These are phyloP conservation scores for Ajuga chamaepitys DNA, from an alignment of 257 asterid genomes.

Conservation along the genomic window DNA sequence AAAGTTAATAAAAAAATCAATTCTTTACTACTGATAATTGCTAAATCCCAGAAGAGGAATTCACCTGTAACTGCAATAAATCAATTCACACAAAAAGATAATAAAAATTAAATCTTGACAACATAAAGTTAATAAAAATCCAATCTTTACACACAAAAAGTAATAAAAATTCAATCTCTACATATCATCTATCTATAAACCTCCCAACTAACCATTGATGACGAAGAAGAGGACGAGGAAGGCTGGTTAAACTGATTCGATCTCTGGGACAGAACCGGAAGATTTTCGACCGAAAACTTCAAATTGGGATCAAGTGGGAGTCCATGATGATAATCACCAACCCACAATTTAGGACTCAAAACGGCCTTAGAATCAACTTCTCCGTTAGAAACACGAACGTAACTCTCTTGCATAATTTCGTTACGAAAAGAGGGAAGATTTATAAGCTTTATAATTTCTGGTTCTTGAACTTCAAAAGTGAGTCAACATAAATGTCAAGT, in stretches of 20 bases:
- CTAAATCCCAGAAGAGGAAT: too few species aligned
- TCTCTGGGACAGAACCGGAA: constrained; percentile 33
- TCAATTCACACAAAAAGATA: background rate
- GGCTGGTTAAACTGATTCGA: constrained; percentile 42
- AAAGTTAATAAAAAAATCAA: too few species aligned
- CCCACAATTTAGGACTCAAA: constrained; percentile 32
- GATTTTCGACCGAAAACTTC: constrained; percentile 15
- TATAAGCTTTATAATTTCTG: too few species aligned
- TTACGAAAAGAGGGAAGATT: constrained; percentile 23
- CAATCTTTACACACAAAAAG: background rate
- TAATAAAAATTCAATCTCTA: background rate
- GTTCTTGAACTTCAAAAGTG: too few species aligned
- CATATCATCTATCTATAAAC: too few species aligned
- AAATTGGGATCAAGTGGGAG: constrained; percentile 19
- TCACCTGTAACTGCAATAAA: constrained; percentile 38
- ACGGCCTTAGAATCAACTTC: constrained; percentile 24
- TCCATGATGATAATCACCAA: constrained; percentile 35
- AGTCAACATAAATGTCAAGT: too few species aligned
- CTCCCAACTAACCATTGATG: constrained; percentile 55
- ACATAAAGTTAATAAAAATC: too few species aligned
- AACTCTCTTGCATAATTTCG: constrained; percentile 25
- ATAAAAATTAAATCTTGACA: background rate
- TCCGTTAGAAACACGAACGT: constrained; percentile 27
- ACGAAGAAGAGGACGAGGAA: constrained; percentile 12
- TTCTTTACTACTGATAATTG: too few species aligned